Evolutionary conservation across 2,329 filamentous ascomycete genomes (phyloP).

Genomic region (Hymenoscyphus scutula): DNA sequence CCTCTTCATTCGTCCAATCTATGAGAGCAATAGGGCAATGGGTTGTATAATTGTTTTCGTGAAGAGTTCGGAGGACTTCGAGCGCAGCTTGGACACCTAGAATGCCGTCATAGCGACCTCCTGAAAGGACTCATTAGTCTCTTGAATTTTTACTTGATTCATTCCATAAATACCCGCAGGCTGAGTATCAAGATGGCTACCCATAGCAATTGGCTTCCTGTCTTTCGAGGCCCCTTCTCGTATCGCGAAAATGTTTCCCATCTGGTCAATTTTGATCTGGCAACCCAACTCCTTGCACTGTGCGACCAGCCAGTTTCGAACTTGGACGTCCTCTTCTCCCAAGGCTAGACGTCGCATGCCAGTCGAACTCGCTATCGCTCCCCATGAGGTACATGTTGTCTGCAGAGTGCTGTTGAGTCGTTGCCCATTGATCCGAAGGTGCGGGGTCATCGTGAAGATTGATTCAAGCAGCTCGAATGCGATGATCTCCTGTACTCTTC

Average conservation of each 20-base stretch:
- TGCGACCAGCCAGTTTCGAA: constrained; percentile 71
- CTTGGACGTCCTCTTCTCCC: constrained; percentile 66
- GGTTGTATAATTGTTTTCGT: constrained; percentile 65
- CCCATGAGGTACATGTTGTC: constrained; percentile 28
- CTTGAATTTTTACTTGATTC: neutral
- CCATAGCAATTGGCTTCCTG: constrained; percentile 63
- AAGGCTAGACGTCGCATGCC: constrained; percentile 75
- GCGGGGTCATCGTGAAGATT: too few species aligned
- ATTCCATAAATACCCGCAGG: constrained; percentile 45
- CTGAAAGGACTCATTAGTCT: constrained; percentile 6
- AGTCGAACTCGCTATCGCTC: constrained; percentile 27
- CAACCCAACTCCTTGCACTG: constrained; percentile 63
- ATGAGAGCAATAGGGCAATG: constrained; percentile 58
- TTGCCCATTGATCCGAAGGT: constrained; percentile 26
- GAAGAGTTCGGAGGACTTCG: constrained; percentile 66
- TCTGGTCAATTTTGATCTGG: constrained; percentile 64
- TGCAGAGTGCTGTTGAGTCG: constrained; percentile 29
- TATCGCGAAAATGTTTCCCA: constrained; percentile 74
- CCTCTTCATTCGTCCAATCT: constrained; percentile 58
- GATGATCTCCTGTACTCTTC: too few species aligned
- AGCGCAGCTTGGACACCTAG: constrained; percentile 69
- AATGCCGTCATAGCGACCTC: constrained; percentile 71
- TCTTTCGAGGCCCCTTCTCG: constrained; percentile 55
- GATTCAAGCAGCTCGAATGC: too few species aligned
- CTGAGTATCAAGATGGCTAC: constrained; percentile 66